Evolutionary conservation across 2,329 filamentous ascomycete species (phyloP).

Genomic region (Xylaria sp.): DNA sequence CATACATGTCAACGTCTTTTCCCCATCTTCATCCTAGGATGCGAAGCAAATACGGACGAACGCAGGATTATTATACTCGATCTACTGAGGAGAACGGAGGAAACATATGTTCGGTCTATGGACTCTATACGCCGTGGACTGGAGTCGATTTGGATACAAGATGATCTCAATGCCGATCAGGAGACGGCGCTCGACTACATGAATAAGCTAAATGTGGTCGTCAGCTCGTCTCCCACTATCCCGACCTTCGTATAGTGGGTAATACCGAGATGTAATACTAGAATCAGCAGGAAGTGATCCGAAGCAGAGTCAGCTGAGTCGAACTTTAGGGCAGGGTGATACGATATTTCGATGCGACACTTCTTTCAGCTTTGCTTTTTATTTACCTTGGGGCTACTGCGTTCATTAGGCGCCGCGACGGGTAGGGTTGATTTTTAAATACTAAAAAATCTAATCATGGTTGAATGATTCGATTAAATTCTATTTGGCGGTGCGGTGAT

Average conservation of each 20-base stretch:
- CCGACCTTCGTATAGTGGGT: conserved; percentile 31
- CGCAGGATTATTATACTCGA: conserved; percentile 46
- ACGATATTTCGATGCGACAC: neutral
- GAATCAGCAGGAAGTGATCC: neutral
- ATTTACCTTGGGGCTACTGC: neutral
- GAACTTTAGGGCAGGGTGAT: neutral
- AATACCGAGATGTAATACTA: neutral
- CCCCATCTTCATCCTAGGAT: conserved; percentile 51
- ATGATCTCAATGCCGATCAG: conserved; percentile 36
- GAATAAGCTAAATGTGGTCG: conserved; percentile 31
- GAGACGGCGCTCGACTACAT: conserved; percentile 30
- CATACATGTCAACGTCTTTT: conserved; percentile 49
- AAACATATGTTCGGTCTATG: conserved; percentile 11
- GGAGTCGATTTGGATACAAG: conserved; percentile 33
- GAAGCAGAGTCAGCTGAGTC: neutral
- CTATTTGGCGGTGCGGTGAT: neutral
- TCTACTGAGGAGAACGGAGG: conserved; percentile 46
- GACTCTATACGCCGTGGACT: conserved; percentile 27
- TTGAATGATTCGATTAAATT: neutral
- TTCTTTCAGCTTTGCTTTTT: neutral
- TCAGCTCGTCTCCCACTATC: conserved; percentile 29
- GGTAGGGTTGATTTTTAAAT: neutral
- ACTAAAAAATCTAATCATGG: neutral
- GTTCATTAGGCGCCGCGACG: neutral
- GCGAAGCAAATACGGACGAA: conserved; percentile 51